Conservation (phyloP, 768 basidiomycete genomes). For the Inosperma sp. region DNA sequence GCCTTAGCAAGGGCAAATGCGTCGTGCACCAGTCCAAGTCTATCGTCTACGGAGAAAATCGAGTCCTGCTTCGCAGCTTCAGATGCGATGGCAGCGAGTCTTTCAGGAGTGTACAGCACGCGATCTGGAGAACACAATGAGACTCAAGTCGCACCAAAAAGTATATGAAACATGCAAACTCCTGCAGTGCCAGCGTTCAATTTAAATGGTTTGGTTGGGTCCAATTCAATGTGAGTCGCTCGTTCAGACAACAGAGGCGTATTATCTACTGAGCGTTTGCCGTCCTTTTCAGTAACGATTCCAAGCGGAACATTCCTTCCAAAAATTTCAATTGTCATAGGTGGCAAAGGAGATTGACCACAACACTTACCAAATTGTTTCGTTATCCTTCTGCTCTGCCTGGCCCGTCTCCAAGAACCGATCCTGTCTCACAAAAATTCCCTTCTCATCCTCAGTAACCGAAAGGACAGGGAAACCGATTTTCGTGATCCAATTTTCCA, state of each 20-base stretch:
- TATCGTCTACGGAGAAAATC: conserved; percentile 75
- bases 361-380: conserved; percentile 70
- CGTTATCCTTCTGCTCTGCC: conserved; percentile 74
- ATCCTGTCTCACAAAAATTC: conserved; percentile 81
- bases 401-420: conserved; percentile 86
- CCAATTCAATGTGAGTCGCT: conserved; percentile 63
- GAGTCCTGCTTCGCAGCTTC: conserved; percentile 68
- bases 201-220: conserved; percentile 78
- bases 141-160: conserved; percentile 8
- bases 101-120: conserved; percentile 78
- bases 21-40: conserved; percentile 86
- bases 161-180: conserved; percentile 60
- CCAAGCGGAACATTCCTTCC: conserved; percentile 77
- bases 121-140: conserved; percentile 49
- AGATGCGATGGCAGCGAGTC: conserved; percentile 69
- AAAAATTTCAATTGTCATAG: not conserved
- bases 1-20: conserved; percentile 75
- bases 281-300: conserved; percentile 55
- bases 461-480: conserved; percentile 87
- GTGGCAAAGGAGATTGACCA: not conserved
- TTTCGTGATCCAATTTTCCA: conserved; percentile 91
- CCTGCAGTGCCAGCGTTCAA: conserved; percentile 86
- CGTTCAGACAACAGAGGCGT: conserved; percentile 62
- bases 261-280: conserved; percentile 56
- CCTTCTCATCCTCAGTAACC: conserved; percentile 69